Percentiles rank a stretch among this genome's conserved stretches.
Evolutionary conservation across 2,329 filamentous ascomycete species (phyloP).

Genomic region (Tolypocladium endophyticum): DNA sequence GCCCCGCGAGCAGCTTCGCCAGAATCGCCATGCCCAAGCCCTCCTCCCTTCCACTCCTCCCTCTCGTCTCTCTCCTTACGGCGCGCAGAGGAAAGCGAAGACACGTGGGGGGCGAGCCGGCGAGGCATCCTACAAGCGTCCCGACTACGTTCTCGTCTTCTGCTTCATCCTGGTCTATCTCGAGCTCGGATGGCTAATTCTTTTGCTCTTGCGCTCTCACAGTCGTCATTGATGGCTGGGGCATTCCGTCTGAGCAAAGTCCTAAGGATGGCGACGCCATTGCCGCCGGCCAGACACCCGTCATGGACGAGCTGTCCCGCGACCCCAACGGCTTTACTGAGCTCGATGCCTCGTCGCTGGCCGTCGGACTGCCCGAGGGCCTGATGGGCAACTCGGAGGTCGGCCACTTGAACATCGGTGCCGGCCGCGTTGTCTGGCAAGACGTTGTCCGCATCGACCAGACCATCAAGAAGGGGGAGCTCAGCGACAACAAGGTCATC

Average conservation of each 20-base stretch:
- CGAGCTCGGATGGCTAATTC: constrained; percentile 49
- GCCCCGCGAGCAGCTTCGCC: constrained; percentile 11
- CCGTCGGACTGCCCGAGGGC: constrained; percentile 90
- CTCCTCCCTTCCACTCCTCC: not conserved
- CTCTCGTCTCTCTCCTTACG: constrained; percentile 8
- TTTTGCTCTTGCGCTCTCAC: constrained; percentile 37
- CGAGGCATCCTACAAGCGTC: constrained; percentile 5
- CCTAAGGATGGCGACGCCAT: constrained; percentile 91
- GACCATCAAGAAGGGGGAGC: constrained; percentile 74
- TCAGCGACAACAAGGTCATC: constrained; percentile 68
- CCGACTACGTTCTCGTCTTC: constrained; percentile 31
- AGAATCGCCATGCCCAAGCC: not conserved
- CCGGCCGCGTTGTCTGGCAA: constrained; percentile 96
- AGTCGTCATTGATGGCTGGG: constrained; percentile 99
- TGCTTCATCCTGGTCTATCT: constrained; percentile 46
- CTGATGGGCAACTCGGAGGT: constrained; percentile 99
- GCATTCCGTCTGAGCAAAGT: constrained; percentile 69
- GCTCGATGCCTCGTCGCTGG: constrained; percentile 90
- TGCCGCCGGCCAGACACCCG: constrained; percentile 80
- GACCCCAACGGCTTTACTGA: constrained; percentile 77
- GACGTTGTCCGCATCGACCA: constrained; percentile 94
- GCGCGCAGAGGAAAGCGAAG: constrained; percentile 3
- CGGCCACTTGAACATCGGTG: constrained; percentile 96
- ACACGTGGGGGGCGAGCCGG: constrained; percentile 5
- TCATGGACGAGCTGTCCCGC: constrained; percentile 87